Percentiles rank a stretch among this genome's conserved stretches.
Evolutionary conservation across 352 stramenopile species (phyloP).

Genomic region (Phytophthora rubi): DNA sequence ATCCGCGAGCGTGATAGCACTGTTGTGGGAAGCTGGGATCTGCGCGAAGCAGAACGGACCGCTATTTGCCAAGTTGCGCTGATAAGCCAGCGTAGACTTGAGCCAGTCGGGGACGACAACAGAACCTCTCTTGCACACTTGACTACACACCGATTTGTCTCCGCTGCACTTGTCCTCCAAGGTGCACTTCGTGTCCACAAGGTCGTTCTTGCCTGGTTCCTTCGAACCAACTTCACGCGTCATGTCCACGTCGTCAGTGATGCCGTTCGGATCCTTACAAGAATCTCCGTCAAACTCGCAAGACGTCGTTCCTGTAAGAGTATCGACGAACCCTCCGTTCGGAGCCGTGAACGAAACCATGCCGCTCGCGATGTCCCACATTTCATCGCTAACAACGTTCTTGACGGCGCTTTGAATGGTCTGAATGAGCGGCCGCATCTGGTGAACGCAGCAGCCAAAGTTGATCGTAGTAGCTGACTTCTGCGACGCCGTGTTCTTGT

Average conservation of each 20-base stretch:
- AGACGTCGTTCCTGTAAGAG: conserved; percentile 35
- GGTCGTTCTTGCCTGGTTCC: conserved; percentile 51
- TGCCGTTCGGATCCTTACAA: conserved; percentile 44
- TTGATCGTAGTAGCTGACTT: conserved; percentile 43
- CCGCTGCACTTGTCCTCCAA: conserved; percentile 50
- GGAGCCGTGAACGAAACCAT: conserved; percentile 49
- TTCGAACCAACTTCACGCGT: conserved; percentile 36
- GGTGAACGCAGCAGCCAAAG: conserved; percentile 55
- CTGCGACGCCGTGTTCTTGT: conserved; percentile 46
- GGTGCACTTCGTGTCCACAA: conserved; percentile 48
- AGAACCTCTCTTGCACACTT: conserved; percentile 51
- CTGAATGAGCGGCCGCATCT: conserved; percentile 56
- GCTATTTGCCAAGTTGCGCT: conserved; percentile 55
- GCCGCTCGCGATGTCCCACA: conserved; percentile 50
- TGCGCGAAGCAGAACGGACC: conserved; percentile 60
- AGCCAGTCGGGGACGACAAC: conserved; percentile 50
- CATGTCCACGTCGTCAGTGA: conserved; percentile 36
- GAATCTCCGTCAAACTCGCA: conserved; percentile 49
- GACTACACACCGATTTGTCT: conserved; percentile 49
- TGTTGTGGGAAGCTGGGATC: conserved; percentile 71
- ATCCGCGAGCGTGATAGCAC: conserved; percentile 64
- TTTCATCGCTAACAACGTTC: conserved; percentile 39
- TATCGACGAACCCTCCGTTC: conserved; percentile 45
- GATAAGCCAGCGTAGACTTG: conserved; percentile 48
- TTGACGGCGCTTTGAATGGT: conserved; percentile 43